Conservation (phyloP, 148 eudicot genomes). For the Nepenthes gracilis region DNA sequence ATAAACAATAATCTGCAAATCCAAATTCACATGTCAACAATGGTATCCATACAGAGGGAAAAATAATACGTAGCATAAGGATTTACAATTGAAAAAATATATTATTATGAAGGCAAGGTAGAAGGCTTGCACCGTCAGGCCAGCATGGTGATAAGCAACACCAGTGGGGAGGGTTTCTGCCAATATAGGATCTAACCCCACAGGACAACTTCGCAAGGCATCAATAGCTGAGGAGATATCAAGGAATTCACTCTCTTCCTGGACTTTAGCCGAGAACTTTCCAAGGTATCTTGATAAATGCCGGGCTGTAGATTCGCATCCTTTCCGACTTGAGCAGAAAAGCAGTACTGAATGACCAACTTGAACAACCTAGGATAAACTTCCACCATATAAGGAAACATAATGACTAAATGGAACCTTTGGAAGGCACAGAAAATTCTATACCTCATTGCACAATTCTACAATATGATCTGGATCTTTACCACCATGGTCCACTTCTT, state of each 20-base stretch:
- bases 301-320: conserved; percentile 93
- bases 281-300: conserved; percentile 68
- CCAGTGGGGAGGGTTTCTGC: conserved; percentile 91
- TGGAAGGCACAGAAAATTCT: conserved; percentile 4
- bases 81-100: background rate
- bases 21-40: conserved; percentile 1
- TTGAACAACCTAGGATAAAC: conserved; percentile 67
- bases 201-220: conserved; percentile 76
- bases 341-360: conserved; percentile 91
- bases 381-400: background rate
- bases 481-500: conserved; percentile 67
- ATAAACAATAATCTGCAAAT: conserved; percentile 2
- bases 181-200: conserved; percentile 84
- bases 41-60: background rate
- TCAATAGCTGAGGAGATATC: conserved; percentile 70
- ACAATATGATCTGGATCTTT: conserved; percentile 99
- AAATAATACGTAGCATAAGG: background rate
- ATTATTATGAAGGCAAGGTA: background rate
- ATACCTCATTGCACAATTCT: conserved; percentile 92
- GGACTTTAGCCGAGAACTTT: conserved; percentile 50
- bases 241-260: conserved; percentile 38
- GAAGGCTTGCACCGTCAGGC: conserved; percentile 63
- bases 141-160: conserved; percentile 99
- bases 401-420: background rate
- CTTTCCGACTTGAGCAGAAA: conserved; percentile 97